These are phyloP conservation scores for Lagenidium sp. DNA, from an alignment of 352 stramenopile species.

Conservation along the genomic window DNA sequence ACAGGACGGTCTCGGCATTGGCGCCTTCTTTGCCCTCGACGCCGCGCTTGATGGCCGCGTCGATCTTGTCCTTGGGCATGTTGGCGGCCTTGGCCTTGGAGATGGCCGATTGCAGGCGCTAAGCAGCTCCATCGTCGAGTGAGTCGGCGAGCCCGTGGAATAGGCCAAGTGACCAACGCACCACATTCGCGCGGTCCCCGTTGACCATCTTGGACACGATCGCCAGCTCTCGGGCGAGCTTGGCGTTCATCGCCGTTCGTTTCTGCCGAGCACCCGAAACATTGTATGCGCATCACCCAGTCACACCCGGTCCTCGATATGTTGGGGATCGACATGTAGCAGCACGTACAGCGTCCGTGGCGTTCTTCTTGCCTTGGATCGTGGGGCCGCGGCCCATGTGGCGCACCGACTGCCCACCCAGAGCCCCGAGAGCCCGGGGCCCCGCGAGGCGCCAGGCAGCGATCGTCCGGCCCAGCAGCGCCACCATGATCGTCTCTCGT, in stretches of 20 bases:
- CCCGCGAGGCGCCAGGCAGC: neutral
- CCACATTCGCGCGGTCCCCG: constrained; percentile 62
- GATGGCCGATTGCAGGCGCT: constrained; percentile 40
- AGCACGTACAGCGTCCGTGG: constrained; percentile 50
- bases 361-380: constrained; percentile 78
- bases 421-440: too few species aligned
- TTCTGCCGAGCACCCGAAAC: constrained; percentile 26
- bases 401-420: constrained; percentile 37
- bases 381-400: constrained; percentile 75
- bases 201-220: constrained; percentile 64
- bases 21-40: constrained; percentile 69
- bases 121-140: too few species aligned
- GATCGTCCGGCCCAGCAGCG: neutral
- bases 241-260: constrained; percentile 64
- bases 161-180: constrained; percentile 17
- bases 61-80: constrained; percentile 80
- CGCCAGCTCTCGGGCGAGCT: constrained; percentile 62
- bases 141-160: neutral
- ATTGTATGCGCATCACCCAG: neutral
- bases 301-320: neutral
- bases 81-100: constrained; percentile 75
- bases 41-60: constrained; percentile 74
- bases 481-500: constrained; percentile 2
- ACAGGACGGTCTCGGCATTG: constrained; percentile 70
- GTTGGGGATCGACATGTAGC: neutral